Conservation (phyloP, 1,284 basidiomycete species). For the Sporisorium iseilematis-ciliati region DNA sequence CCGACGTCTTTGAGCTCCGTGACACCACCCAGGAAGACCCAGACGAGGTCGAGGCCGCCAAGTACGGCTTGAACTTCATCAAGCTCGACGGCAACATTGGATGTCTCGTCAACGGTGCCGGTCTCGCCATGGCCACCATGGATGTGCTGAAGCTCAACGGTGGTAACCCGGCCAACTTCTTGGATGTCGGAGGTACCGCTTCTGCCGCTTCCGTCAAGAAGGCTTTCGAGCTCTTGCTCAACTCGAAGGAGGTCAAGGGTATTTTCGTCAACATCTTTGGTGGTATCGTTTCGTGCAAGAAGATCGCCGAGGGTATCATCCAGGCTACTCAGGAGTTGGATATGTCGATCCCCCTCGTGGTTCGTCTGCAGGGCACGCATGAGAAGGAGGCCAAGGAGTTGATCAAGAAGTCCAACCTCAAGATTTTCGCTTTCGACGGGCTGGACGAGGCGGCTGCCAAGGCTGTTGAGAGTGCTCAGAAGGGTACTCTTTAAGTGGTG, state of each 20-base stretch:
- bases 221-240: slow-evolving; percentile 94
- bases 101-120: slow-evolving; percentile 98
- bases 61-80: slow-evolving; percentile 96
- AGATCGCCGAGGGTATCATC: slow-evolving; percentile 83
- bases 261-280: slow-evolving; percentile 90
- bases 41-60: slow-evolving; percentile 84
- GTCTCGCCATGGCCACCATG: slow-evolving; percentile 99
- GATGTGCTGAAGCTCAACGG: slow-evolving; percentile 86
- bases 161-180: slow-evolving; percentile 92
- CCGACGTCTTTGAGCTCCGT: slow-evolving; percentile 88
- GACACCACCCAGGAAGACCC: slow-evolving; percentile 96
- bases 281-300: slow-evolving; percentile 98
- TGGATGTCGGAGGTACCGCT: slow-evolving; percentile 97
- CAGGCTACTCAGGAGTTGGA: slow-evolving; percentile 93
- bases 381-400: slow-evolving; percentile 93
- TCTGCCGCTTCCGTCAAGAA: slow-evolving; percentile 99
- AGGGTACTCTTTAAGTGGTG: slow-evolving; percentile 29
- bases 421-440: slow-evolving; percentile 70
- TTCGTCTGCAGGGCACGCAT: slow-evolving; percentile 96
- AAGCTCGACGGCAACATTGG: slow-evolving; percentile 98
- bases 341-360: slow-evolving; percentile 87
- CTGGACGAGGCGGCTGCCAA: slow-evolving; percentile 53
- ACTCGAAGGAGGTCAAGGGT: slow-evolving; percentile 92
- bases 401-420: slow-evolving; percentile 81
- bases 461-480: slow-evolving; percentile 52